Percentiles rank a stretch among this genome's conserved stretches.
phyloP scores from a whole-genome alignment of 306 rosid genomes.

The Pachyrhizus erosus region DNA sequence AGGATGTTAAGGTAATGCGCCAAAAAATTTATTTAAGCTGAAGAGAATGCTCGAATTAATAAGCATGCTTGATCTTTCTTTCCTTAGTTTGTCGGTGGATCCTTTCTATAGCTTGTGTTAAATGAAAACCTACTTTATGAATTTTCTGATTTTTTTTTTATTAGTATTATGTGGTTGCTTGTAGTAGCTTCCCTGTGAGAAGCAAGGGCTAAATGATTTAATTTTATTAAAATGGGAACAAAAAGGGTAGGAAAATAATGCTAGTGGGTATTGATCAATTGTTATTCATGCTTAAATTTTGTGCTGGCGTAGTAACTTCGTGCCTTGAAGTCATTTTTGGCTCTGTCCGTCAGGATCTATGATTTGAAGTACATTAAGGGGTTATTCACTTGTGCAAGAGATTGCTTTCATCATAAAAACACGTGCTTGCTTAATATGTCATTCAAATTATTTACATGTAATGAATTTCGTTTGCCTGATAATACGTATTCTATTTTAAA shows the following conservation, averaged over 20 bases:
- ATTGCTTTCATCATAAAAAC: slow-evolving; percentile 16
- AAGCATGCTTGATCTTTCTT: slow-evolving; percentile 5
- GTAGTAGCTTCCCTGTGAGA: slow-evolving; percentile 37
- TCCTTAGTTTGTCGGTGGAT: slow-evolving; percentile 8
- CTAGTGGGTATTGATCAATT: slow-evolving; percentile 52
- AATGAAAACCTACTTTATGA: neutral
- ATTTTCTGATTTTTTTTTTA: neutral
- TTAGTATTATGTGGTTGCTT: neutral
- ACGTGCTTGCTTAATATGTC: neutral
- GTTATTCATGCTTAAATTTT: slow-evolving; percentile 31
- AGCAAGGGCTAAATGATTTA: slow-evolving; percentile 44
- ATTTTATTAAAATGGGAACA: slow-evolving; percentile 30
- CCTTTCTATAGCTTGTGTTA: neutral
- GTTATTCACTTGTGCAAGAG: neutral
- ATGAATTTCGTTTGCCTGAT: slow-evolving; percentile 20
- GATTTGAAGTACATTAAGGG: slow-evolving; percentile 26
- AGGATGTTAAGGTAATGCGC: slow-evolving; percentile 49
- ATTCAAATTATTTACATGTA: neutral
- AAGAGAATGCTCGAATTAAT: slow-evolving; percentile 9
- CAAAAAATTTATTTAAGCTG: neutral
- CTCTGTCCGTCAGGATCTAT: neutral
- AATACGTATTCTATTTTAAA: slow-evolving; percentile 46
- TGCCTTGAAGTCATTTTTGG: slow-evolving; percentile 22
- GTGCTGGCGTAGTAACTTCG: neutral
- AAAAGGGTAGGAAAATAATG: slow-evolving; percentile 32